Base-by-base conservation (phyloP, 305 asterid species). In the Rubia balearica region DNA sequence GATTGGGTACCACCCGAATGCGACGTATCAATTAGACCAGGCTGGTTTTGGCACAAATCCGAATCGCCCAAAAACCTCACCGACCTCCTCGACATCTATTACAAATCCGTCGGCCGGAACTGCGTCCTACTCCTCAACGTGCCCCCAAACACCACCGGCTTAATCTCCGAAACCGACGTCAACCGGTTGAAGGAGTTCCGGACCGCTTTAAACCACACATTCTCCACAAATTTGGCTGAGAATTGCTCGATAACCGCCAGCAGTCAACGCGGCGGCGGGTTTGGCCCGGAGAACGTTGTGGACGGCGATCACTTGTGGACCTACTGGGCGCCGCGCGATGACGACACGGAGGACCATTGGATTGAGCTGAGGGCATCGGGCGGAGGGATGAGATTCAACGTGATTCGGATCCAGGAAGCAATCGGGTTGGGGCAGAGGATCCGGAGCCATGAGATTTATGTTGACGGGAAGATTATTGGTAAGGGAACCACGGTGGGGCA, bases 1-100 rank as follows among this genome's bases (percentile, higher is more conserved):
- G 80, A 89, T 19, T 92, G 98, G 98, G 8, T 92, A 62, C 98
- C 98, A 1, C 85, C 98, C 33, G 98, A 92, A 73, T 92, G 98
- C 42, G 98, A 92, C 63, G 95, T 92, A 41, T 92, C 98, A 24
- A 86, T 92, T 51, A 78, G 98, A 73, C 19, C 43, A 9, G 93
- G 97, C 8, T 92, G 97, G 97, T 92, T 92, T 79, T 92, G 97
- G 98, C 98, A 92, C 19, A 87, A 87, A 76, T 77, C 88, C 9
- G 70, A 92, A 74, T 43, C 84, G 41, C 97, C 98, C 17, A 93
- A 89, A 77, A 82, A 43, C 60, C 82, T 90, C 0, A 75, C 71
- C 30, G 72, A 87, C 53, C 80, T 93, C 0, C 84, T 93, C 1
- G 82, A 89, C 22, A 86, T 89, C 24, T 93, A 93, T 84, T 93